Conservation (phyloP, 1,284 basidiomycete species). For the Cryptococcus sp. region DNA sequence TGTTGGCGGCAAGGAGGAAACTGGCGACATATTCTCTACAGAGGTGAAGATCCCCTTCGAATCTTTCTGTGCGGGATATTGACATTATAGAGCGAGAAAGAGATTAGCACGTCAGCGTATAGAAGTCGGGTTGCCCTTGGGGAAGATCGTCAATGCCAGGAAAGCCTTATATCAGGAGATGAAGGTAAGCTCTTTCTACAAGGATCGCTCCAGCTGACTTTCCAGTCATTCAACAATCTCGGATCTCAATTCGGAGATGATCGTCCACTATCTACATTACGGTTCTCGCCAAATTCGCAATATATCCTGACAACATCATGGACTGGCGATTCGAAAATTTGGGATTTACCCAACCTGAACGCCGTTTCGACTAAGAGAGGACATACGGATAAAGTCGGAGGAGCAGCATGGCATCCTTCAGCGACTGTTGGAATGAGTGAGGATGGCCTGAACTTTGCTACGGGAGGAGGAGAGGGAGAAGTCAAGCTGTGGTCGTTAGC, state of each 20-base stretch:
- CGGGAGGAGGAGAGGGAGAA: constrained; percentile 80
- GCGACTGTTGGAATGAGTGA: constrained; percentile 75
- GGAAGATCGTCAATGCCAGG: constrained; percentile 83
- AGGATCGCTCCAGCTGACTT: constrained; percentile 1
- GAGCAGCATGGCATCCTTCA: constrained; percentile 94
- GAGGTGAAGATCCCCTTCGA: too few relatives aligned
- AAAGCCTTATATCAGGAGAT: constrained; percentile 84
- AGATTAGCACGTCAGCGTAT: constrained; percentile 82
- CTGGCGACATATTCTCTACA: constrained; percentile 89
- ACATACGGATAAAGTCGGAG: constrained; percentile 87
- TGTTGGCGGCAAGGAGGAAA: constrained; percentile 74
- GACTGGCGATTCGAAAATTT: constrained; percentile 90
- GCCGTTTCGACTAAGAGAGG: constrained; percentile 68
- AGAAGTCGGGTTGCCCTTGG: constrained; percentile 81
- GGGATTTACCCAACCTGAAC: constrained; percentile 88
- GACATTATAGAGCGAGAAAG: constrained; percentile 73
- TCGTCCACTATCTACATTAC: constrained; percentile 85
- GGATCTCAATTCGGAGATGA: constrained; percentile 98
- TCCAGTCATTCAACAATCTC: constrained; percentile 77
- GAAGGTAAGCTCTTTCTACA: constrained; percentile 58
- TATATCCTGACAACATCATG: constrained; percentile 89
- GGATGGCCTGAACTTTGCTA: constrained; percentile 75
- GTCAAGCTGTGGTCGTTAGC: constrained; percentile 86
- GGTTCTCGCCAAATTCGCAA: constrained; percentile 88
- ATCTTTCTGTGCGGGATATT: too few relatives aligned